Base-by-base conservation (phyloP, 306 rosid species). In the Dalbergia oliveri region DNA sequence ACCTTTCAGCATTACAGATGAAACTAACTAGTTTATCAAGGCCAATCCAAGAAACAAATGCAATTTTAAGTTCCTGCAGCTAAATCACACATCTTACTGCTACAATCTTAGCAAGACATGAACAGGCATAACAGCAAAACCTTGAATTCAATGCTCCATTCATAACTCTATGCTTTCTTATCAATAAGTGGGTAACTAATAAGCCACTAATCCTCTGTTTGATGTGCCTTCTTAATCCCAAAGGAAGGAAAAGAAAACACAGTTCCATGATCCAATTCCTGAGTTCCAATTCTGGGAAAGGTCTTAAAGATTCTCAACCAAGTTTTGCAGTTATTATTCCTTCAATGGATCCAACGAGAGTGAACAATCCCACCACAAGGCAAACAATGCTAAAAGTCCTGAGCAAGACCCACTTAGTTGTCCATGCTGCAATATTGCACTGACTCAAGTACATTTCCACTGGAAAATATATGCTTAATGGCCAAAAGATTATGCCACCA, bases 381-480 rank as follows among this genome's bases (percentile, higher is more conserved):
- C 89, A 79, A 77, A 69, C 44, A 33, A 57, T 13, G 84, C 90
- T 91, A 75, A 88, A 88, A 58, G 34, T 54, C 57, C 90, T 78
- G 16, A 88, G 90, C 84, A 82, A 8, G 15, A 91, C n/a, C 94
- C 94, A 91, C 78, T 87, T 72, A 1, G 83, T 3, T 5, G 92
- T 84, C 92, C 94, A 91, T 16, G 89, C 45, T 76, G 82, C 72
- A 53, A 87, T 75, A 8, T 80, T 79, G 68, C 49, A 8, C 69
- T 80, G 90, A 79, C 82, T 87, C 77, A 91, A 33, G 86, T 91
- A 88, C 94, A 88, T 91, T 83, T 91, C 91, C 69, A 91, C 91
- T 0, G 94, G 94, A 57, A 88, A 91, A 81, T 91, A 85, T 70
- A 91, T 85, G 37, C 86, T 77, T 58, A 91, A 71, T 31, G 94